Base-by-base conservation (phyloP, 306 rosid species). In the Vigna mungo region DNA sequence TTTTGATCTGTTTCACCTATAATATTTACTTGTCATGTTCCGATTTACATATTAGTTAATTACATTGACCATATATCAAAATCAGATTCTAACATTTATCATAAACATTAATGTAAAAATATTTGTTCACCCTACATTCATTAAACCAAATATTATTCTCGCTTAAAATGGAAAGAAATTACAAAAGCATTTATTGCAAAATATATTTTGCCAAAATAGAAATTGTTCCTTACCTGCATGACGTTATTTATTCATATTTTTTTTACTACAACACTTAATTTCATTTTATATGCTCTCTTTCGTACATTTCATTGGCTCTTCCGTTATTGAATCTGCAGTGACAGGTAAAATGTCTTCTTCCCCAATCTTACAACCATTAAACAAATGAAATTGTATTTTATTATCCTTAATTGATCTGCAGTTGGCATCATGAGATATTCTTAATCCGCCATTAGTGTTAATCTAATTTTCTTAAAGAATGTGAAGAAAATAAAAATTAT, bases 291-390 rank as follows among this genome's bases (percentile, higher is more conserved):
- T 21, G 62, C 3, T 0, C 16, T 56, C 5, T 32, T 56, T 6
- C 34, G 0, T 11, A 56, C 16, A 10, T 56, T 23, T 27, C 32
- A 32, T 18, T 51, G 9, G 14, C 34, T 20, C 37, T 32, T 17
- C 32, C 18, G 64, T 16, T 54, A 10, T 77, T 47, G 34, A 39
- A 52, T 77, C 74, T 53, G 67, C 81, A 67, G 30, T 41, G 62
- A 7, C 75, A 53, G 81, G 74, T 77, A 77, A 53, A 12, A 53
- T 23, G 58, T 16, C 37, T 32, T 18, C 48, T 51, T 12, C n/a
- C 59, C 60, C 20, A 44, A 41, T 14, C 5, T 23, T 0, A 25
- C n/a, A 56, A 12, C 4, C 37, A 56, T 49, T 49, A 25, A 30
- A 17, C 32, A 36, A 17, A 21, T 7, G 25, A 20, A 32, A 51